Percentiles rank a stretch among this genome's conserved stretches.
Evolutionary conservation across 164 flowering plant species (phyloP).

Genomic region (Pachysandra terminalis): DNA sequence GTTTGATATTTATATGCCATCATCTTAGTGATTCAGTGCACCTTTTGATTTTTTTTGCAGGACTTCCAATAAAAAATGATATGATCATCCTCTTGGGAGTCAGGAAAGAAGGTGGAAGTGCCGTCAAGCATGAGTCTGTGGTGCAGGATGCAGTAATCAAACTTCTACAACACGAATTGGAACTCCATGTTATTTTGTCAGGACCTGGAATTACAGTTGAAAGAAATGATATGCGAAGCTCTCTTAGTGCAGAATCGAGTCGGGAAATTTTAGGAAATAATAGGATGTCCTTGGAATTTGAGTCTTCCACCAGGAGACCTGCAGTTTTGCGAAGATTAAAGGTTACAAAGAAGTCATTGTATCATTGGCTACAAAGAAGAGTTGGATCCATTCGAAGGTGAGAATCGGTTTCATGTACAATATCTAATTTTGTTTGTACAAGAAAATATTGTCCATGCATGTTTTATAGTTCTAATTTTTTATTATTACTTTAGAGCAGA

Average conservation of each 20-base stretch:
- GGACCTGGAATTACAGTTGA: constrained; percentile 21
- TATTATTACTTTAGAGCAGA: too few species aligned
- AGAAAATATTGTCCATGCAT: background rate
- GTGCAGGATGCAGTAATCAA: constrained; percentile 50
- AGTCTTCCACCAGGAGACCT: constrained; percentile 59
- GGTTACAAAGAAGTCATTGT: constrained; percentile 56
- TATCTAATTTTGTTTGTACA: background rate
- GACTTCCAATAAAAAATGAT: constrained; percentile 53
- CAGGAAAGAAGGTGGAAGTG: constrained; percentile 14
- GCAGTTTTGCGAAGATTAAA: constrained; percentile 46
- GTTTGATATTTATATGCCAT: background rate
- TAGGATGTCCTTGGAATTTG: constrained; percentile 2
- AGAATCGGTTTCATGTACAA: constrained; percentile 5
- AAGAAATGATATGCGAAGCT: constrained; percentile 1
- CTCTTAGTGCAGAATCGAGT: constrained; percentile 7
- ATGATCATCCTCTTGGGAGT: constrained; percentile 56
- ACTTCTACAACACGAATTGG: constrained; percentile 59
- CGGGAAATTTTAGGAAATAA: constrained; percentile 11
- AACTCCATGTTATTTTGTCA: constrained; percentile 46
- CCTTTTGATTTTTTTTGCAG: constrained; percentile 31
- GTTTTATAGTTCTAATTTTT: too few species aligned
- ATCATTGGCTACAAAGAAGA: constrained; percentile 59
- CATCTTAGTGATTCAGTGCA: constrained; percentile 6
- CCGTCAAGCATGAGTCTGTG: constrained; percentile 18
- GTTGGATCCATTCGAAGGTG: constrained; percentile 14